These are phyloP conservation scores for Thielaviopsis musarum DNA, from an alignment of 2,329 filamentous ascomycete species.

Conservation along the genomic window DNA sequence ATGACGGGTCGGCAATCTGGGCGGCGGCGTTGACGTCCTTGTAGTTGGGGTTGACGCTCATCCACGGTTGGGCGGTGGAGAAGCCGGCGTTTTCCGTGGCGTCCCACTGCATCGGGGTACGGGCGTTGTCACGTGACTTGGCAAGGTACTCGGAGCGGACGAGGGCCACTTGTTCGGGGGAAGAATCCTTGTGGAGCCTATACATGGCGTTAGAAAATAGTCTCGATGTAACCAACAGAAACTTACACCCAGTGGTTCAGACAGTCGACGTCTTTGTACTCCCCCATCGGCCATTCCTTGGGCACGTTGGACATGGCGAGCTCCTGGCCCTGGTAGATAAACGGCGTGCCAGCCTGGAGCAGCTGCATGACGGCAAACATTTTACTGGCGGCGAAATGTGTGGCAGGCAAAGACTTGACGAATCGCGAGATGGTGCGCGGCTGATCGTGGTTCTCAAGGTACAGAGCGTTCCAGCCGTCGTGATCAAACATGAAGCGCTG, in stretches of 20 bases:
- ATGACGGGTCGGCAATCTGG: conserved; percentile 30
- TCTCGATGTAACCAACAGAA: not conserved
- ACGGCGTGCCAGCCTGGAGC: conserved; percentile 44
- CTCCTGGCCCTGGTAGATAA: conserved; percentile 55
- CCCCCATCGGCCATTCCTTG: conserved; percentile 39
- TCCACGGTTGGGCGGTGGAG: conserved; percentile 47
- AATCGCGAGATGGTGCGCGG: conserved; percentile 42
- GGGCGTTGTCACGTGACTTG: conserved; percentile 51
- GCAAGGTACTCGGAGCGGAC: conserved; percentile 32
- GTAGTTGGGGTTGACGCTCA: conserved; percentile 50
- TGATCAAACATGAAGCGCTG: conserved; percentile 42
- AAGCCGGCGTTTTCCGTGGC: conserved; percentile 45
- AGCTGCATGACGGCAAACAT: conserved; percentile 40
- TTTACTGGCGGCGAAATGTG: conserved; percentile 36
- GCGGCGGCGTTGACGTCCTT: conserved; percentile 41
- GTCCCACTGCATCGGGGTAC: conserved; percentile 59
- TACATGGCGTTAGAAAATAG: conserved; percentile 1
- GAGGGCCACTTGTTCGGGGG: conserved; percentile 21
- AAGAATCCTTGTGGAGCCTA: conserved; percentile 23
- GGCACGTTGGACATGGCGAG: conserved; percentile 51
- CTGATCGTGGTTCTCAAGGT: conserved; percentile 51
- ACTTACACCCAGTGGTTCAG: conserved; percentile 33
- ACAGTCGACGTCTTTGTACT: conserved; percentile 52
- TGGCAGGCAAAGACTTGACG: conserved; percentile 29
- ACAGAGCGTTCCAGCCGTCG: conserved; percentile 47